Evolutionary conservation across 106 monocot species (phyloP).

Genomic region (Ottelia alismoides): DNA sequence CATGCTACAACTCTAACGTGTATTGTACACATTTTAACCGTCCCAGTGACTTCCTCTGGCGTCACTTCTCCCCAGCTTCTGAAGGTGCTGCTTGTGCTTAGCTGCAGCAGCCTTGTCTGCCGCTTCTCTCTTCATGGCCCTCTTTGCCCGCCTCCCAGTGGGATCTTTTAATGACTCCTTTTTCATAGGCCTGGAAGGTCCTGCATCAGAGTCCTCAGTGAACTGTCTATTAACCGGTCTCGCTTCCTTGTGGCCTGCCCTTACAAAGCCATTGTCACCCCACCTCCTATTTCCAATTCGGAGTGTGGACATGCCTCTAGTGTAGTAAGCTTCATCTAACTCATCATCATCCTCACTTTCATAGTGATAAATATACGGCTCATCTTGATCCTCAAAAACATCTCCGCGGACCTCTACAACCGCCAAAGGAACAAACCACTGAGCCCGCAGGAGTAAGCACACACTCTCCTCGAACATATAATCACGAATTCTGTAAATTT

Average conservation of each 20-base stretch:
- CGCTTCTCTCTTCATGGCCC: slow-evolving; percentile 59
- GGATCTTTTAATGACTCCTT: slow-evolving; percentile 20
- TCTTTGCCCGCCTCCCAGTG: slow-evolving; percentile 48
- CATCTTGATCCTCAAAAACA: neutral
- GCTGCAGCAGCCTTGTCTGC: slow-evolving; percentile 58
- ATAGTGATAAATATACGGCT: slow-evolving; percentile 17
- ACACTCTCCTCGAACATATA: slow-evolving; percentile 95
- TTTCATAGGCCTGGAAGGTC: slow-evolving; percentile 27
- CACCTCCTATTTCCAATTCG: slow-evolving; percentile 89
- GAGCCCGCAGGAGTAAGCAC: slow-evolving; percentile 69
- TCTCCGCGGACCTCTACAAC: slow-evolving; percentile 28
- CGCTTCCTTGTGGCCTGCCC: slow-evolving; percentile 75
- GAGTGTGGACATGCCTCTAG: slow-evolving; percentile 24
- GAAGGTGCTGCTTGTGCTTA: too few species aligned
- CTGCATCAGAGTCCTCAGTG: slow-evolving; percentile 15
- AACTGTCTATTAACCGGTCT: slow-evolving; percentile 33
- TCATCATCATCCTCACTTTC: slow-evolving; percentile 36
- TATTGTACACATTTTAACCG: too few species aligned
- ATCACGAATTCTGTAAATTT: slow-evolving; percentile 60
- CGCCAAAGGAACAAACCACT: slow-evolving; percentile 79
- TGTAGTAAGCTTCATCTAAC: slow-evolving; percentile 35
- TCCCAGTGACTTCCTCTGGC: too few species aligned
- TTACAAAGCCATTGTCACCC: slow-evolving; percentile 78
- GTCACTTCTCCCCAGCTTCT: too few species aligned
- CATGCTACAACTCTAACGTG: too few species aligned